These are phyloP conservation scores for Colletotrichum lentis DNA, from an alignment of 2,329 filamentous ascomycete genomes.

Conservation along the genomic window DNA sequence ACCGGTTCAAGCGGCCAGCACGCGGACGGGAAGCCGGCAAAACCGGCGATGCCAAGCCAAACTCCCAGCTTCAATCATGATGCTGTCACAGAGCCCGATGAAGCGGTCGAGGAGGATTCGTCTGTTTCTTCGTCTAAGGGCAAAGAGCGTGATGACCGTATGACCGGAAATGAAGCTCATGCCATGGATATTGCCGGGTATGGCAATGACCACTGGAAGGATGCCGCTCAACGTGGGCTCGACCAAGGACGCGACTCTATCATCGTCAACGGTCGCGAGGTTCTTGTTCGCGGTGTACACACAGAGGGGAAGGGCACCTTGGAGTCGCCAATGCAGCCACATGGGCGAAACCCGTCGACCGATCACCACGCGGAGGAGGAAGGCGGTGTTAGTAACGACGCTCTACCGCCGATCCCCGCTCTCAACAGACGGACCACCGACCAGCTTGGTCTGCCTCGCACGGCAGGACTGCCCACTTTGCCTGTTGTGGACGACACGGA, in stretches of 20 bases:
- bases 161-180: slow-evolving; percentile 70
- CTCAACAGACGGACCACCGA: slow-evolving; percentile 68
- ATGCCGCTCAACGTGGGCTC: slow-evolving; percentile 66
- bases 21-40: background rate
- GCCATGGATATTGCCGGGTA: slow-evolving; percentile 80
- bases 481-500: slow-evolving; percentile 80
- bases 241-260: slow-evolving; percentile 75
- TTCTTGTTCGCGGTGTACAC: slow-evolving; percentile 71
- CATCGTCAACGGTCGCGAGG: slow-evolving; percentile 73
- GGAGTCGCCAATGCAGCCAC: slow-evolving; percentile 58
- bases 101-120: slow-evolving; percentile 54
- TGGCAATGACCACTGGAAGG: slow-evolving; percentile 78
- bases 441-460: slow-evolving; percentile 72
- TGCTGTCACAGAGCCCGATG: slow-evolving; percentile 60
- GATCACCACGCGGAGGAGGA: slow-evolving; percentile 39
- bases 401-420: slow-evolving; percentile 66
- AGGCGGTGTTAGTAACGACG: slow-evolving; percentile 51
- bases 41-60: slow-evolving; percentile 22
- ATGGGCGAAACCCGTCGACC: slow-evolving; percentile 44
- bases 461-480: slow-evolving; percentile 75
- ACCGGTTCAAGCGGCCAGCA: slow-evolving; percentile 28
- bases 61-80: slow-evolving; percentile 77
- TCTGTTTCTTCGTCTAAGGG: slow-evolving; percentile 46
- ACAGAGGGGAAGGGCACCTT: slow-evolving; percentile 71
- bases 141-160: slow-evolving; percentile 46